Conservation (phyloP, 768 basidiomycete genomes). For the Brasilioporus rufonigricans region DNA sequence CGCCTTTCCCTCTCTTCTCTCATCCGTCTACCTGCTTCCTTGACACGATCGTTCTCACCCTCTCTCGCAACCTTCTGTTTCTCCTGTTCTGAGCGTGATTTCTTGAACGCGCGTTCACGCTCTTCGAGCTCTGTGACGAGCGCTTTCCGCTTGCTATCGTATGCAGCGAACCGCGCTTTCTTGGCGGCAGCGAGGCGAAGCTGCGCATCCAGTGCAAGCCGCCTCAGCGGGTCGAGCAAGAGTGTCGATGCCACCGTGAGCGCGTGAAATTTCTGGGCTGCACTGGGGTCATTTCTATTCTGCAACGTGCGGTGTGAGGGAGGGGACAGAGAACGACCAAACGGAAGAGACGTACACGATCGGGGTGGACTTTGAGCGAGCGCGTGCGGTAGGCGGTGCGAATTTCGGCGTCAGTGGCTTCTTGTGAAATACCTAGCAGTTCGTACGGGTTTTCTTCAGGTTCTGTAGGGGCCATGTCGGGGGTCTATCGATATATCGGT, state of each 20-base stretch:
- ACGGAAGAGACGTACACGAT: conserved; percentile 54
- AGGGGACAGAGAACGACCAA: conserved; percentile 13
- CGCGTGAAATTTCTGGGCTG: conserved; percentile 83
- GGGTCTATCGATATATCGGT: no score
- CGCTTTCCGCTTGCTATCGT: conserved; percentile 69
- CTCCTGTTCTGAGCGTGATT: conserved; percentile 59
- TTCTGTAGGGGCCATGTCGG: conserved; percentile 36
- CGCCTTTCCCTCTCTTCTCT: conserved; percentile 66
- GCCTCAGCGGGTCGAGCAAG: conserved; percentile 74
- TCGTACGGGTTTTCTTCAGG: conserved; percentile 74
- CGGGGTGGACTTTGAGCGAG: conserved; percentile 85
- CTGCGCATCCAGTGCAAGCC: conserved; percentile 78
- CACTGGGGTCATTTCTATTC: conserved; percentile 81
- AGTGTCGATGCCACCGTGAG: conserved; percentile 80
- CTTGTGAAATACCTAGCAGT: conserved; percentile 55
- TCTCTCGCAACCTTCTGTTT: conserved; percentile 52
- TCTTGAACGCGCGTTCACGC: conserved; percentile 75
- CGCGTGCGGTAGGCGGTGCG: conserved; percentile 74
- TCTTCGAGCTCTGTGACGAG: conserved; percentile 79
- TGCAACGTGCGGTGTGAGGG: conserved; percentile 28
- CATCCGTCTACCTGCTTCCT: conserved; percentile 68
- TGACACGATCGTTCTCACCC: conserved; percentile 68
- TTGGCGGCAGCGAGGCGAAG: conserved; percentile 68
- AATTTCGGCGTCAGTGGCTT: conserved; percentile 76
- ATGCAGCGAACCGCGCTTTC: conserved; percentile 65